phyloP scores from a whole-genome alignment of 2,329 filamentous ascomycete species.

The Claviceps monticola region DNA sequence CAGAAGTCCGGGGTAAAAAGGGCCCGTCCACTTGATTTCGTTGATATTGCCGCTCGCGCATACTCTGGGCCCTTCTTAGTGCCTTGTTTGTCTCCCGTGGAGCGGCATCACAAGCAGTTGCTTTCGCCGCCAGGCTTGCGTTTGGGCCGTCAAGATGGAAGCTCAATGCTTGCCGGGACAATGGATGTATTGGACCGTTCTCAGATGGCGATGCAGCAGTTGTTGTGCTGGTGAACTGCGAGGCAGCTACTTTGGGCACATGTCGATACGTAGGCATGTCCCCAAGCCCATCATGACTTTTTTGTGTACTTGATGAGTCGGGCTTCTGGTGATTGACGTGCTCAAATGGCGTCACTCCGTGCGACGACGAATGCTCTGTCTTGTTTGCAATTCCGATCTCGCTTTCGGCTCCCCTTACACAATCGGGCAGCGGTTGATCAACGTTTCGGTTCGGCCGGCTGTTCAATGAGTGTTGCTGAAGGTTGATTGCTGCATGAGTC shows the following conservation, averaged over 20 bases:
- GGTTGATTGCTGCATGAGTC: conserved; percentile 12
- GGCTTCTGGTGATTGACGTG: conserved; percentile 3
- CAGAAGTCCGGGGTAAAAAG: conserved; percentile 22
- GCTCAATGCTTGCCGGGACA: conserved; percentile 29
- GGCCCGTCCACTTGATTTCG: conserved; percentile 29
- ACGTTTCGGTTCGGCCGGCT: not conserved
- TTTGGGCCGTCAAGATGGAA: conserved; percentile 23
- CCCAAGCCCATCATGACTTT: conserved; percentile 5
- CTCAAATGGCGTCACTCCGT: not conserved
- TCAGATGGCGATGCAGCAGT: conserved; percentile 28
- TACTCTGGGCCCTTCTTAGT: conserved; percentile 24
- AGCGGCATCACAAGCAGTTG: conserved; percentile 15
- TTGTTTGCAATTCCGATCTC: not conserved
- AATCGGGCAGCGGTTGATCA: not conserved
- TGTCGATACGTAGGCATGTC: conserved; percentile 27
- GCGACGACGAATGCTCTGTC: not conserved
- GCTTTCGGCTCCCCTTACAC: conserved; percentile 1
- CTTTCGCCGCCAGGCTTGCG: conserved; percentile 8
- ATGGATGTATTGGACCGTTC: conserved; percentile 24
- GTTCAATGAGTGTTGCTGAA: not conserved
- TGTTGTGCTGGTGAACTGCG: conserved; percentile 40
- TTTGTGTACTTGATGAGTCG: conserved; percentile 8
- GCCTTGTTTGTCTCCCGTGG: conserved; percentile 22
- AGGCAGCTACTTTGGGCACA: conserved; percentile 38
- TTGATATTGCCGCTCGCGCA: conserved; percentile 23